Evolutionary conservation across 2,329 filamentous ascomycete genomes (phyloP).

Genomic region (Aureobasidium sp.): DNA sequence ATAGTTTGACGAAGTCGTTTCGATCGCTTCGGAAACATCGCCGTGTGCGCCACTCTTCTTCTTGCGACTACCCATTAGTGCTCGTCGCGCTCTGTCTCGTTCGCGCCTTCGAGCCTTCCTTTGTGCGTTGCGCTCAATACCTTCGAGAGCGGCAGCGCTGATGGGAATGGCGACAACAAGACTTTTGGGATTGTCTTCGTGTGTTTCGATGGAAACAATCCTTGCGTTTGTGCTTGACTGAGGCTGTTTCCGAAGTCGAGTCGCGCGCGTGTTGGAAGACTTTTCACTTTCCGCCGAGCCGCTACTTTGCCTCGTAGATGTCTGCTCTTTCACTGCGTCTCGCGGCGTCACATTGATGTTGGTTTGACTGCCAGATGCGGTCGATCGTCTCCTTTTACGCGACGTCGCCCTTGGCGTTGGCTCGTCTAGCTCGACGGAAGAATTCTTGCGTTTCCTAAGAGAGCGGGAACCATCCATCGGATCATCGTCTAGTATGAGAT

Average conservation of each 20-base stretch:
- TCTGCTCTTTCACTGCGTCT: constrained; percentile 19
- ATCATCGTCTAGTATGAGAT: constrained; percentile 63
- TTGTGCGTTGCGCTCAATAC: constrained; percentile 35
- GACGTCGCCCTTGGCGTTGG: constrained; percentile 29
- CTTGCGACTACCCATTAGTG: constrained; percentile 18
- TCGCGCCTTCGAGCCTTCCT: constrained; percentile 47
- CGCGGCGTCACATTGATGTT: constrained; percentile 17
- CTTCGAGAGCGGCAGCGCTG: constrained; percentile 29
- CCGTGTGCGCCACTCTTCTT: constrained; percentile 31
- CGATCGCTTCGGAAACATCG: constrained; percentile 24
- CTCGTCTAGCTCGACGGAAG: constrained; percentile 56
- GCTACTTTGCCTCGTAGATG: constrained; percentile 12
- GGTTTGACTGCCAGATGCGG: constrained; percentile 28
- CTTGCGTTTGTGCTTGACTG: constrained; percentile 36
- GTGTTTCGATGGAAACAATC: constrained; percentile 23
- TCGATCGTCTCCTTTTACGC: constrained; percentile 37
- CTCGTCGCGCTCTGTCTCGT: constrained; percentile 34
- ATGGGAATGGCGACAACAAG: constrained; percentile 46
- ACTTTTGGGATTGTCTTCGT: constrained; percentile 33
- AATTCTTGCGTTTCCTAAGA: constrained; percentile 77
- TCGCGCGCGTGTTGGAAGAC: constrained; percentile 27
- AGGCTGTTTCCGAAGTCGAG: constrained; percentile 50
- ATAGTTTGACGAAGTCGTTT: constrained; percentile 42
- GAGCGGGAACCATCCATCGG: constrained; percentile 69
- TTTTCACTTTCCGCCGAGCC: constrained; percentile 22